Conservation (phyloP, 2,329 filamentous ascomycete genomes). For the Phaeomoniella chlamydospora region DNA sequence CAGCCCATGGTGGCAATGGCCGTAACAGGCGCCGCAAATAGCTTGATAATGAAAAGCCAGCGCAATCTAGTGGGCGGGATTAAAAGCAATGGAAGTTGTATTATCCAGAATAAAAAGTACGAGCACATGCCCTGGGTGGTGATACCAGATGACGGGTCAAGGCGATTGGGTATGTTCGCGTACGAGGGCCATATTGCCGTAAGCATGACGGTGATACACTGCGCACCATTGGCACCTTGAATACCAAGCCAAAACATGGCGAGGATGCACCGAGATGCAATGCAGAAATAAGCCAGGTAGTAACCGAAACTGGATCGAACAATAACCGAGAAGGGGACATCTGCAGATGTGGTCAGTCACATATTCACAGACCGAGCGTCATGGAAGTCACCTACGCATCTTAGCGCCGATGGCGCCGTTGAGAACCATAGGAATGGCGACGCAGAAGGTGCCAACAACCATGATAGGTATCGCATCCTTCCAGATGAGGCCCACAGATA, state of each 20-base stretch:
- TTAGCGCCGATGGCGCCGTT: conserved; percentile 13
- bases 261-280: conserved; percentile 37
- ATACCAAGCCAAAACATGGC: conserved; percentile 38
- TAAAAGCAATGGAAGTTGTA: conserved; percentile 39
- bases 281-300: conserved; percentile 40
- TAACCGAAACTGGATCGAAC: conserved; percentile 42
- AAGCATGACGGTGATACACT: conserved; percentile 28
- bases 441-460: conserved; percentile 10
- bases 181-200: conserved; percentile 41
- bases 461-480: conserved; percentile 34
- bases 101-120: conserved; percentile 43
- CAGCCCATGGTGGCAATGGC: conserved; percentile 16
- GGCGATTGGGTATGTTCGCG: conserved; percentile 34
- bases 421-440: conserved; percentile 14
- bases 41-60: conserved; percentile 38
- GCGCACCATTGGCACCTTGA: conserved; percentile 27
- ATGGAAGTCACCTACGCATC: conserved; percentile 7
- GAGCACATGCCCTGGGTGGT: conserved; percentile 40
- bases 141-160: conserved; percentile 37
- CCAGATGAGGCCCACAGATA: conserved; percentile 38
- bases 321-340: conserved; percentile 42
- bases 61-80: conserved; percentile 41
- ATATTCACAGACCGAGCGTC: too few relatives aligned
- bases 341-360: too few relatives aligned
- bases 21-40: conserved; percentile 19